Conservation (phyloP, 1,284 basidiomycete genomes). For the Sporisorium iseilematis-ciliati region DNA sequence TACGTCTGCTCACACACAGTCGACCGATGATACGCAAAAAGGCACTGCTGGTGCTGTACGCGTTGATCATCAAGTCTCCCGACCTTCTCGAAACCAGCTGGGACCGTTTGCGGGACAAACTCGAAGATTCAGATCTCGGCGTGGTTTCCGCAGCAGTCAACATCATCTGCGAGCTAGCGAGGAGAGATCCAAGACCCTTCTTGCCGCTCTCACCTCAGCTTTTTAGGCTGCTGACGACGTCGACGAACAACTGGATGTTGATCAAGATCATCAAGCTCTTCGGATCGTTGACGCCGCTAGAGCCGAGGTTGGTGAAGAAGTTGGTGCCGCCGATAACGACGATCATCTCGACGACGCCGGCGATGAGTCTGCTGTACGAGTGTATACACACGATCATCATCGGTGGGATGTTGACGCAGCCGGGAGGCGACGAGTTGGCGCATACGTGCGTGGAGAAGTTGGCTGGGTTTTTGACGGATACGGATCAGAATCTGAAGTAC, state of each 20-base stretch:
- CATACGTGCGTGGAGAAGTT: conserved; percentile 92
- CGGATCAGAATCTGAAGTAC: conserved; percentile 95
- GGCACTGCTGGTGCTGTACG: conserved; percentile 83
- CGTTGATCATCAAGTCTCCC: conserved; percentile 59
- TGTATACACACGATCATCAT: conserved; percentile 98
- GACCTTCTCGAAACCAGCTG: conserved; percentile 58
- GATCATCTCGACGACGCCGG: conserved; percentile 93
- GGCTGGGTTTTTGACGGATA: conserved; percentile 88
- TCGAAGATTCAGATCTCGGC: conserved; percentile 72
- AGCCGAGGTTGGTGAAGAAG: conserved; percentile 92
- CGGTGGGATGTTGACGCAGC: conserved; percentile 83
- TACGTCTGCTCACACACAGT: conserved; percentile 90
- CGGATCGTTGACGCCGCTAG: conserved; percentile 78
- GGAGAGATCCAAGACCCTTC: conserved; percentile 60
- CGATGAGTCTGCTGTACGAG: conserved; percentile 95
- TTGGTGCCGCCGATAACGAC: conserved; percentile 92
- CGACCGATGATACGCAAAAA: conserved; percentile 86
- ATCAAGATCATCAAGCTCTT: conserved; percentile 93
- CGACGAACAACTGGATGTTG: conserved; percentile 99
- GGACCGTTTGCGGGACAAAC: conserved; percentile 79
- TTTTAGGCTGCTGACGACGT: conserved; percentile 92
- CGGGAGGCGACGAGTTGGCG: conserved; percentile 77
- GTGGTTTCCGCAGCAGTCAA: conserved; percentile 94
- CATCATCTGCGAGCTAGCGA: conserved; percentile 90
- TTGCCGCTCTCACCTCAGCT: conserved; percentile 81